These are phyloP conservation scores for Thalassiosira allenii DNA, from an alignment of 352 stramenopile genomes.

Conservation along the genomic window DNA sequence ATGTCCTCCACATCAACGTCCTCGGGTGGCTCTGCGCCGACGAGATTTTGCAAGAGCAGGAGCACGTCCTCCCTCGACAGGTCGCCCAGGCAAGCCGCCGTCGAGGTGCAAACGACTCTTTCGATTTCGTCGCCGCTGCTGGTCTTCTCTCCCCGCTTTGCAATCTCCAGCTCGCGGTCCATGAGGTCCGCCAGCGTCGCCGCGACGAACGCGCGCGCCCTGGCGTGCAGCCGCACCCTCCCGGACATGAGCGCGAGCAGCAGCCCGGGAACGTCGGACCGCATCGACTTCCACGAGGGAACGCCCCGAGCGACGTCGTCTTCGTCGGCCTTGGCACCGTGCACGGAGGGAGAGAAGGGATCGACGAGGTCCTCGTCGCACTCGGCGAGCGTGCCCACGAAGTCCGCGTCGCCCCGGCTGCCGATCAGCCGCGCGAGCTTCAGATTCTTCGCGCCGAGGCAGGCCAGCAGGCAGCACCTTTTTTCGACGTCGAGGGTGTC, in stretches of 20 bases:
- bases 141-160: no score
- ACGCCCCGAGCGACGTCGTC: no score
- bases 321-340: no score
- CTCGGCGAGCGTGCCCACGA: conserved; percentile 26
- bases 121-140: background rate
- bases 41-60: conserved; percentile 31
- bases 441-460: conserved; percentile 29
- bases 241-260: conserved; percentile 40
- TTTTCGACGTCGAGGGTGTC: conserved; percentile 18
- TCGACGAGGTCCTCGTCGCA: conserved; percentile 6
- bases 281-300: conserved; percentile 3
- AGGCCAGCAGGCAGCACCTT: conserved; percentile 32
- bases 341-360: background rate
- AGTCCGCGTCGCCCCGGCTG: conserved; percentile 24
- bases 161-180: conserved; percentile 27
- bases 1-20: background rate
- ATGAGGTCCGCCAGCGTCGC: conserved; percentile 46
- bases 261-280: conserved; percentile 12
- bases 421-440: conserved; percentile 43
- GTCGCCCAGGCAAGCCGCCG: conserved; percentile 39
- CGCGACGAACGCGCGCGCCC: conserved; percentile 33
- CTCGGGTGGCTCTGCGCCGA: background rate
- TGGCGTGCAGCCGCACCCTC: conserved; percentile 25
- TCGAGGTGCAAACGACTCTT: conserved; percentile 15
- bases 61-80: conserved; percentile 47